These are phyloP conservation scores for Naganishia vaughanmartiniae DNA, from an alignment of 768 basidiomycete genomes.

Conservation along the genomic window DNA sequence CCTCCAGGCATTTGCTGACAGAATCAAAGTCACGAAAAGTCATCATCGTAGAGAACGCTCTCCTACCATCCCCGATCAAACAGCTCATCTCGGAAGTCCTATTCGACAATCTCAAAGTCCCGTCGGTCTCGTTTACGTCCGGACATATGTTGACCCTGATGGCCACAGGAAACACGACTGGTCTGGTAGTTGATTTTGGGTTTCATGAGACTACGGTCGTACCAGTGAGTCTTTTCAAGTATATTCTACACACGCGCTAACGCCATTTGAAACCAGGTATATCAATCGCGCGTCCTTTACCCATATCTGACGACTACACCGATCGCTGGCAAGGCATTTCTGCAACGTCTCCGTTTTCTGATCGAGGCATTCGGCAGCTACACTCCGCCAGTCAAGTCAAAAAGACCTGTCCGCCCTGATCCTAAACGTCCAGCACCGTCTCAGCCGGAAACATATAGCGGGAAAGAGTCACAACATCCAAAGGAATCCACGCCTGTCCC, in stretches of 20 bases:
- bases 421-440: not conserved
- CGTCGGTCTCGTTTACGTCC: slow-evolving; percentile 87
- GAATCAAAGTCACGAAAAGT: slow-evolving; percentile 95
- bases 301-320: slow-evolving; percentile 63
- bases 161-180: slow-evolving; percentile 83
- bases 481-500: not conserved
- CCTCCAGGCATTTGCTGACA: slow-evolving; percentile 76
- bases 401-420: slow-evolving; percentile 8
- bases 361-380: slow-evolving; percentile 80
- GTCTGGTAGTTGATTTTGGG: slow-evolving; percentile 88
- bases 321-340: slow-evolving; percentile 76
- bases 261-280: slow-evolving; percentile 8
- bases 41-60: slow-evolving; percentile 83
- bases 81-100: slow-evolving; percentile 78
- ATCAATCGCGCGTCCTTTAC: slow-evolving; percentile 24
- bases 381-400: slow-evolving; percentile 56
- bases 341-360: slow-evolving; percentile 74
- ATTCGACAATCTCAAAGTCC: slow-evolving; percentile 75
- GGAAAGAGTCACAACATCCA: not conserved
- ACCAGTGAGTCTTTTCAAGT: slow-evolving; percentile 61
- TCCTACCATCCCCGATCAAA: slow-evolving; percentile 81
- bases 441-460: not conserved
- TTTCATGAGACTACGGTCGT: slow-evolving; percentile 84
- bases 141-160: slow-evolving; percentile 81
- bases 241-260: not conserved